These are phyloP conservation scores for Dacryopinax spathularia DNA, from an alignment of 768 basidiomycete species.

Conservation along the genomic window DNA sequence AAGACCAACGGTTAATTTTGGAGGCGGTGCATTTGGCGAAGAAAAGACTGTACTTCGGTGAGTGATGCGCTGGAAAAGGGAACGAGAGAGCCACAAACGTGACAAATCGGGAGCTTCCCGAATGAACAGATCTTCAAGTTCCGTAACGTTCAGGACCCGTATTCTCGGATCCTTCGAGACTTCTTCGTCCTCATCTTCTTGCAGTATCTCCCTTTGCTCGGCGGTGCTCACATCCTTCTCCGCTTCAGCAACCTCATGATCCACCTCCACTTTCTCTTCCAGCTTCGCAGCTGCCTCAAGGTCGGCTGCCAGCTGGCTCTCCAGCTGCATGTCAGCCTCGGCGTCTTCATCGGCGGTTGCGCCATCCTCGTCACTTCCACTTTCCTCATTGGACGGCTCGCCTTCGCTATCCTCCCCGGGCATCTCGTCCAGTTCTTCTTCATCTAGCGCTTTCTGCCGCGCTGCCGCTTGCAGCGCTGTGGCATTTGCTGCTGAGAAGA, in stretches of 20 bases:
- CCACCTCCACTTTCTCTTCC: constrained; percentile 15
- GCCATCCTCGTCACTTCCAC: constrained; percentile 7
- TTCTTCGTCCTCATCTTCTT: constrained; percentile 20
- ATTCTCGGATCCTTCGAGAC: constrained; percentile 41
- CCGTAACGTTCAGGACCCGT: constrained; percentile 66
- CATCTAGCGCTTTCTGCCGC: constrained; percentile 22
- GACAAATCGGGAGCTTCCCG: constrained; percentile 54
- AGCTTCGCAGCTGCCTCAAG: constrained; percentile 11
- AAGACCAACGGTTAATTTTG: constrained; percentile 67
- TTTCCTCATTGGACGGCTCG: constrained; percentile 16
- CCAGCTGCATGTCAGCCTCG: constrained; percentile 16
- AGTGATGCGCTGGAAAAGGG: background rate
- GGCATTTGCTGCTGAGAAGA: constrained; percentile 87
- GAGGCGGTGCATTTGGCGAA: constrained; percentile 38
- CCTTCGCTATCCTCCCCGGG: constrained; percentile 15
- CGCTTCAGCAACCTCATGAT: constrained; percentile 19
- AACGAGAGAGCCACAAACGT: constrained; percentile 30
- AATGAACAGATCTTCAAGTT: constrained; percentile 74
- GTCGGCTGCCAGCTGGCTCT: constrained; percentile 17
- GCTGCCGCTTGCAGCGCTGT: constrained; percentile 67
- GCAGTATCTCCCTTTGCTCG: constrained; percentile 34
- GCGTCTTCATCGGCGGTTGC: constrained; percentile 17
- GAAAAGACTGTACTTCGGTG: constrained; percentile 40
- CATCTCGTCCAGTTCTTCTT: constrained; percentile 13
- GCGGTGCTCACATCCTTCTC: constrained; percentile 28